These are phyloP conservation scores for Blechomonas ayalai DNA, from an alignment of 208 protist genomes.

Conservation along the genomic window DNA sequence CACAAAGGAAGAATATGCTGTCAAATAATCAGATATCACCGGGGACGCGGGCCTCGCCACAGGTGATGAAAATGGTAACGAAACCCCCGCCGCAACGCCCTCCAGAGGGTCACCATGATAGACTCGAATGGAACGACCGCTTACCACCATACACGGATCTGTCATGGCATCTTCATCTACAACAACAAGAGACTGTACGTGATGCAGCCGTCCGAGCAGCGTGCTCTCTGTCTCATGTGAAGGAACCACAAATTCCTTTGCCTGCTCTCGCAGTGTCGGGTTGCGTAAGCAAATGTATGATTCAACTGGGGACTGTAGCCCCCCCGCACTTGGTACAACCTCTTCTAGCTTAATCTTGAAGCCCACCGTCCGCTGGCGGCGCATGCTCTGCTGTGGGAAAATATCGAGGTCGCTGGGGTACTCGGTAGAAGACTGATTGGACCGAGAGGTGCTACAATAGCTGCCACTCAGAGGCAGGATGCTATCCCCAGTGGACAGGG, in stretches of 20 bases:
- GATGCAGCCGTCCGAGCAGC: slow-evolving; percentile 8
- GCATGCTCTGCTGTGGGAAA: background rate
- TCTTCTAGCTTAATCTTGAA: slow-evolving; percentile 15
- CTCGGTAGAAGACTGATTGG: too few species aligned
- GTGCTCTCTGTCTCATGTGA: slow-evolving; percentile 5
- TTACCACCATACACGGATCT: slow-evolving; percentile 12
- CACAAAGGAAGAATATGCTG: too few species aligned
- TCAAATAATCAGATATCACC: too few species aligned
- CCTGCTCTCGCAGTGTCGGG: slow-evolving; percentile 16
- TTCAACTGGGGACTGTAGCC: slow-evolving; percentile 4
- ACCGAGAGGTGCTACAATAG: too few species aligned
- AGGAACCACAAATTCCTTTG: slow-evolving; percentile 11
- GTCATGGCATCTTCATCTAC: slow-evolving; percentile 19
- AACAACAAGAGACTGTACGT: slow-evolving; percentile 10
- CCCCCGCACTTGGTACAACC: slow-evolving; percentile 9
- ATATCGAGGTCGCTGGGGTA: too few species aligned
- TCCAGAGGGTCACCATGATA: too few species aligned
- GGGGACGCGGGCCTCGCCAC: too few species aligned
- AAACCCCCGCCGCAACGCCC: too few species aligned
- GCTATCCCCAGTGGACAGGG: too few species aligned
- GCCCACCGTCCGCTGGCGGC: slow-evolving; percentile 3
- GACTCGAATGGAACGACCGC: slow-evolving; percentile 15
- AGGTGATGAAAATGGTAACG: too few species aligned
- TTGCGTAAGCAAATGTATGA: slow-evolving; percentile 15
- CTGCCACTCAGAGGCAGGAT: too few species aligned